A percentile compares a stretch with the other conserved stretches of the same genome.
Evolutionary conservation across 768 basidiomycete species (phyloP).

Genomic region (Kwoniella bestiolae): DNA sequence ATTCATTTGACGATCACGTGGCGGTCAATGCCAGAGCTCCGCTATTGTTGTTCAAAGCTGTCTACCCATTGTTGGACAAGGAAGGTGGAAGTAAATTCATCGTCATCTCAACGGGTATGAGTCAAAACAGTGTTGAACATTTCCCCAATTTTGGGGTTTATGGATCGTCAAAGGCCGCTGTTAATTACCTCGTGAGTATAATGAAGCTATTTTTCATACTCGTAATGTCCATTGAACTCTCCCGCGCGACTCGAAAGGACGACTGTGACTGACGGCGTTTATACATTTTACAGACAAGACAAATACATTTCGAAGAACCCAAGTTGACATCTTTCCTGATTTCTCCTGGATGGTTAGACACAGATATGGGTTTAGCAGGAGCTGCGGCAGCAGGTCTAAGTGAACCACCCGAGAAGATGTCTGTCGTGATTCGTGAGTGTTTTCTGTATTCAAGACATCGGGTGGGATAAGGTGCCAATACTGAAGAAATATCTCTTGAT

Average conservation of each 20-base stretch:
- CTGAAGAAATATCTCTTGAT: no score
- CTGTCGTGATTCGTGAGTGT: background rate
- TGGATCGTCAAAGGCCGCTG: background rate
- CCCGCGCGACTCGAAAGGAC: no score
- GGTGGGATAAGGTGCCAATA: no score
- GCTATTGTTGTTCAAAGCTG: conserved; percentile 27
- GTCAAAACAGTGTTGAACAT: background rate
- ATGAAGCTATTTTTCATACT: no score
- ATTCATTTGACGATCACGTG: background rate
- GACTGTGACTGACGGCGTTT: no score
- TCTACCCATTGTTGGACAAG: conserved; percentile 5
- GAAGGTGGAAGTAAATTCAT: conserved; percentile 19
- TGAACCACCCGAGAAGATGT: background rate
- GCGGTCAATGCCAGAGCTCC: conserved; percentile 15
- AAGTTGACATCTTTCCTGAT: conserved; percentile 9
- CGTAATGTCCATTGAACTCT: no score
- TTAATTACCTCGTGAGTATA: background rate
- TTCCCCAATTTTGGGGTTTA: background rate
- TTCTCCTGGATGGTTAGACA: conserved; percentile 6
- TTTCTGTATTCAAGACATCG: no score
- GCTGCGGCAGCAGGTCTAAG: background rate
- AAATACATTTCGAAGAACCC: conserved; percentile 15
- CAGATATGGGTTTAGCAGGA: background rate
- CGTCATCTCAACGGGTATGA: conserved; percentile 17
- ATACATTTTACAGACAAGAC: background rate